Evolutionary conservation across 2,329 filamentous ascomycete genomes (phyloP).

Genomic region (Shiraia sp.): DNA sequence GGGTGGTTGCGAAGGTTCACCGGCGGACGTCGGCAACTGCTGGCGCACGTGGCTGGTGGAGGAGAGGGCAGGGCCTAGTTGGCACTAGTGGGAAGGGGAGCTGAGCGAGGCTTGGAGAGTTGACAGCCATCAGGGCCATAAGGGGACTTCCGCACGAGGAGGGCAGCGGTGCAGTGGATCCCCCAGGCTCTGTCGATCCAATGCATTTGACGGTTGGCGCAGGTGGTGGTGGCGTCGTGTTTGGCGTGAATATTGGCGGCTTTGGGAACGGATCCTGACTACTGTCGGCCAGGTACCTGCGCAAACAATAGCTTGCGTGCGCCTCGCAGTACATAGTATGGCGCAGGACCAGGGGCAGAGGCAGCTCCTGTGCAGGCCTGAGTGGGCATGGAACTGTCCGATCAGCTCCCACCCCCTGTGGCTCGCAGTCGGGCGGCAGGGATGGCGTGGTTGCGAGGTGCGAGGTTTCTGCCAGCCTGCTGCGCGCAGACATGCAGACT

Average conservation of each 20-base stretch:
- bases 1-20: no score
- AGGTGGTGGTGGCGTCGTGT: neutral
- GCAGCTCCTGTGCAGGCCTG: conserved; percentile 9
- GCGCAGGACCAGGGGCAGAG: conserved; percentile 5
- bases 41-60: no score
- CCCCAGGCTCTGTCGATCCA: conserved; percentile 1
- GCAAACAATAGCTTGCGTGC: conserved; percentile 7
- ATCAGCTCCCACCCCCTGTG: conserved; percentile 7
- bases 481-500: conserved; percentile 13
- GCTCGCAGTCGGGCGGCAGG: conserved; percentile 14
- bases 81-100: no score
- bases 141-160: neutral
- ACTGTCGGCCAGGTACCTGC: conserved; percentile 15
- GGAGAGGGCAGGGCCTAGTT: no score
- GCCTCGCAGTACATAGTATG: conserved; percentile 2
- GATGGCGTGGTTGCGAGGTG: conserved; percentile 16
- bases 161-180: neutral
- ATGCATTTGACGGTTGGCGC: no score
- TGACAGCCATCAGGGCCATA: neutral
- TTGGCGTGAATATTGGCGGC: neutral
- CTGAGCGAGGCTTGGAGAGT: neutral
- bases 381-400: conserved; percentile 8
- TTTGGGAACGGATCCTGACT: conserved; percentile 5
- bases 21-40: no score
- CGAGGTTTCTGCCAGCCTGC: conserved; percentile 13